Conservation (phyloP, 2,329 filamentous ascomycete species). For the Myriangium duriaei region DNA sequence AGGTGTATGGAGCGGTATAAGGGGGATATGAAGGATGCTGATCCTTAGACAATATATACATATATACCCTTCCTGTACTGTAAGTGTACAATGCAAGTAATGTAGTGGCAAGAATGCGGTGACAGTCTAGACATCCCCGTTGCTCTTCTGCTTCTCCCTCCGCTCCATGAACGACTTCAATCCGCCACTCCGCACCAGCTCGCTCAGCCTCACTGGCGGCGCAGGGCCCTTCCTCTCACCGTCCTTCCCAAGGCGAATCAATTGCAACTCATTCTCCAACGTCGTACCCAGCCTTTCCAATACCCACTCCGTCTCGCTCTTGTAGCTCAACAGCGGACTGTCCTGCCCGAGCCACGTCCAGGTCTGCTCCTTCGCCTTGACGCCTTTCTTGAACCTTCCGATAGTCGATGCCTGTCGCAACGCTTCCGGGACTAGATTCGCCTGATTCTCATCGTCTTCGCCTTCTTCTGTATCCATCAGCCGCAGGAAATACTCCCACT, state of each 20-base stretch:
- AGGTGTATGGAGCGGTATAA: constrained; percentile 33
- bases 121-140: background rate
- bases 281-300: constrained; percentile 49
- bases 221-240: constrained; percentile 16
- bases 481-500: constrained; percentile 38
- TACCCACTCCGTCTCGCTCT: constrained; percentile 62
- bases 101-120: too few relatives aligned
- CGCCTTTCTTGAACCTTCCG: constrained; percentile 12
- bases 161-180: too few relatives aligned
- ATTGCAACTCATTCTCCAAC: constrained; percentile 39
- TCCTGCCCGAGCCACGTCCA: constrained; percentile 65
- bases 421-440: constrained; percentile 12
- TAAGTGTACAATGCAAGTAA: too few relatives aligned
- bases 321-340: constrained; percentile 56
- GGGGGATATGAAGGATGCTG: constrained; percentile 30
- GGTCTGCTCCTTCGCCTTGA: constrained; percentile 12
- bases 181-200: constrained; percentile 12
- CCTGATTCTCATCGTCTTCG: constrained; percentile 16
- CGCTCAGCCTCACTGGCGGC: constrained; percentile 21
- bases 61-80: too few relatives aligned
- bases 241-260: constrained; percentile 14
- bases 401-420: constrained; percentile 13
- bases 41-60: constrained; percentile 15
- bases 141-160: background rate
- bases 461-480: constrained; percentile 30